These are phyloP conservation scores for Peronospora tabacina DNA, from an alignment of 352 stramenopile species.

Conservation along the genomic window DNA sequence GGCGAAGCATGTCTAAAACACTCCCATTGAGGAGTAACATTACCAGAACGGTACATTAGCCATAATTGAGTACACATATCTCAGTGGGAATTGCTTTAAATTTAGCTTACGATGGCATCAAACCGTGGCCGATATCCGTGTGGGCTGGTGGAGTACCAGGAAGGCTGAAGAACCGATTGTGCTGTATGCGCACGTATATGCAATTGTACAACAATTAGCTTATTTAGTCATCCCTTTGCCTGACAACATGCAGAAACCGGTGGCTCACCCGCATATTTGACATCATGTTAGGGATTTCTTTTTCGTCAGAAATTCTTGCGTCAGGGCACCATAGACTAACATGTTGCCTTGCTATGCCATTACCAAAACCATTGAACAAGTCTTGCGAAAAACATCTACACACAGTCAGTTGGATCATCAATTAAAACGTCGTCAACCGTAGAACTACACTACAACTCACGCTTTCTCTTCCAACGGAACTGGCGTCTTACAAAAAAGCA, in stretches of 20 bases:
- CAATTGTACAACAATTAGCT: constrained; percentile 3
- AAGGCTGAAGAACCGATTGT: constrained; percentile 23
- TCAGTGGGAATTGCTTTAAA: not conserved
- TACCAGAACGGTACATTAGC: constrained; percentile 7
- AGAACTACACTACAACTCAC: constrained; percentile 18
- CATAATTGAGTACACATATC: not conserved
- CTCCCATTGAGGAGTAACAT: constrained; percentile 5
- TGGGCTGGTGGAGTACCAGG: constrained; percentile 5
- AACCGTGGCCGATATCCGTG: not conserved
- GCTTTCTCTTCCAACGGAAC: constrained; percentile 29
- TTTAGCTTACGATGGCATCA: constrained; percentile 10
- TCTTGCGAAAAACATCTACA: constrained; percentile 22
- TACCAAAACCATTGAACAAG: constrained; percentile 24
- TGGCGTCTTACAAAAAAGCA: constrained; percentile 30
- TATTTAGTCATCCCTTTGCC: not conserved
- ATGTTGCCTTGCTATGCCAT: constrained; percentile 24
- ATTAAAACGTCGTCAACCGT: constrained; percentile 1
- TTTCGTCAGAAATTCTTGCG: constrained; percentile 2
- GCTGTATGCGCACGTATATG: constrained; percentile 5
- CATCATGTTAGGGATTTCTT: constrained; percentile 13
- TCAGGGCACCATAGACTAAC: constrained; percentile 27
- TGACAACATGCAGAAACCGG: not conserved
- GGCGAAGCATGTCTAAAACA: not conserved
- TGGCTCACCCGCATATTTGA: constrained; percentile 19
- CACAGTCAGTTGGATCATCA: not conserved